These are phyloP conservation scores for Cunninghamia lanceolata DNA, from an alignment of 75 land plant genomes.

Conservation along the genomic window DNA sequence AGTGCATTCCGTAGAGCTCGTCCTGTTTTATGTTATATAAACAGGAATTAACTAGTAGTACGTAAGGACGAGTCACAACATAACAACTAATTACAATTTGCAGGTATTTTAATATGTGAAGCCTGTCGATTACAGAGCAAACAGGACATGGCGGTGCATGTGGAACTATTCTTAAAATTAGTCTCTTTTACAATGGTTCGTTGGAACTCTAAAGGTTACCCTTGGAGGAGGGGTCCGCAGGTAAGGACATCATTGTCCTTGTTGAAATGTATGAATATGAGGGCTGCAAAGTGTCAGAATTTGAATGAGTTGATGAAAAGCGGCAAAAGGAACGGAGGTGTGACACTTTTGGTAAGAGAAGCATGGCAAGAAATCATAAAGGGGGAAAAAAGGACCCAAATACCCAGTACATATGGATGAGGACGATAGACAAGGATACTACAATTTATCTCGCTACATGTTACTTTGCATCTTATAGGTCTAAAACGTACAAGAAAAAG, in stretches of 20 bases:
- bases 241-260: not conserved
- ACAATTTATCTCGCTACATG: not conserved
- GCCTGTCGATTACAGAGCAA: too few relatives aligned
- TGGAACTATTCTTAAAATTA: too few relatives aligned
- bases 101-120: too few relatives aligned
- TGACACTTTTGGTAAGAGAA: not conserved
- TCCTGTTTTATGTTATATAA: too few relatives aligned
- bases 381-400: not conserved
- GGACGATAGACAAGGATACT: not conserved
- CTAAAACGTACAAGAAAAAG: too few relatives aligned
- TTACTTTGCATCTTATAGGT: not conserved
- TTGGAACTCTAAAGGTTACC: not conserved
- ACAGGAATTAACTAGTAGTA: too few relatives aligned
- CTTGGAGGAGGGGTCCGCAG: not conserved
- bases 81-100: too few relatives aligned
- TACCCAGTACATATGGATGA: not conserved
- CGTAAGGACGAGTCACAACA: too few relatives aligned
- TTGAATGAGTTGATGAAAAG: not conserved
- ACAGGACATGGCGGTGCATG: too few relatives aligned
- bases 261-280: not conserved
- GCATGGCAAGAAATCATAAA: not conserved
- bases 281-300: not conserved
- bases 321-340: not conserved
- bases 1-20: too few relatives aligned
- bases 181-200: too few relatives aligned